Conservation (phyloP, 495 filamentous ascomycete species). For the Thozetella sp. region DNA sequence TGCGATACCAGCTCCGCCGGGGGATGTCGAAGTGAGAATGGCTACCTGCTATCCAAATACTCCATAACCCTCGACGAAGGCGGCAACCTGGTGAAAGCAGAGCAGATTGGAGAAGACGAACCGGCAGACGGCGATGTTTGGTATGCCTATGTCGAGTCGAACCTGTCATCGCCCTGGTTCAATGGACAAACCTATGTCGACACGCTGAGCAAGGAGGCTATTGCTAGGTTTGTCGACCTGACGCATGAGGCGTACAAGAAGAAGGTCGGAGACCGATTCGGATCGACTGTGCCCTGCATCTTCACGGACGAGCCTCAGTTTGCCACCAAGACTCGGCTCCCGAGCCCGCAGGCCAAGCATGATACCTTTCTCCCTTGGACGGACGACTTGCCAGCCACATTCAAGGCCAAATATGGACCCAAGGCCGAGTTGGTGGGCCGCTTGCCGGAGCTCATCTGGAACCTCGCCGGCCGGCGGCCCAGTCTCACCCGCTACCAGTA, state of each 20-base stretch:
- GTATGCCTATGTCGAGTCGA: conserved; percentile 22
- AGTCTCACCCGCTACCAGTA: conserved; percentile 16
- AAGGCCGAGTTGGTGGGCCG: conserved; percentile 10
- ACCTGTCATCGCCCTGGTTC: conserved; percentile 19
- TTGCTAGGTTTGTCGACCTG: conserved; percentile 17
- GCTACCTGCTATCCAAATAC: conserved; percentile 16
- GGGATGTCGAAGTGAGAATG: conserved; percentile 7
- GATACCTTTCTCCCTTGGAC: conserved; percentile 25
- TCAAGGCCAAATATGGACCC: conserved; percentile 4
- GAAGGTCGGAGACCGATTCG: conserved; percentile 20
- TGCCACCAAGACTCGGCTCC: conserved; percentile 17
- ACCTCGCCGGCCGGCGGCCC: conserved; percentile 13
- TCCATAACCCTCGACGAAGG: conserved; percentile 12
- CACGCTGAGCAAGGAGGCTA: conserved; percentile 19
- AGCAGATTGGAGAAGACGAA: conserved; percentile 7
- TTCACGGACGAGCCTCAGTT: conserved; percentile 30
- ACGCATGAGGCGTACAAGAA: conserved; percentile 25
- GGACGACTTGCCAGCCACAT: not conserved
- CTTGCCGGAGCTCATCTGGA: conserved; percentile 19
- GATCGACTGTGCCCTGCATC: conserved; percentile 17
- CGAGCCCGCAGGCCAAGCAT: conserved; percentile 2
- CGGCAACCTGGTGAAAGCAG: conserved; percentile 11
- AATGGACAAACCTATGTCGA: conserved; percentile 23
- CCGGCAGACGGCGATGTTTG: conserved; percentile 9
- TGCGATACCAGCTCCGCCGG: not conserved